A percentile compares a stretch with the other conserved stretches of the same genome.
phyloP scores from a whole-genome alignment of 1,284 basidiomycete genomes.

The Pseudozyma tsukubaensis region DNA sequence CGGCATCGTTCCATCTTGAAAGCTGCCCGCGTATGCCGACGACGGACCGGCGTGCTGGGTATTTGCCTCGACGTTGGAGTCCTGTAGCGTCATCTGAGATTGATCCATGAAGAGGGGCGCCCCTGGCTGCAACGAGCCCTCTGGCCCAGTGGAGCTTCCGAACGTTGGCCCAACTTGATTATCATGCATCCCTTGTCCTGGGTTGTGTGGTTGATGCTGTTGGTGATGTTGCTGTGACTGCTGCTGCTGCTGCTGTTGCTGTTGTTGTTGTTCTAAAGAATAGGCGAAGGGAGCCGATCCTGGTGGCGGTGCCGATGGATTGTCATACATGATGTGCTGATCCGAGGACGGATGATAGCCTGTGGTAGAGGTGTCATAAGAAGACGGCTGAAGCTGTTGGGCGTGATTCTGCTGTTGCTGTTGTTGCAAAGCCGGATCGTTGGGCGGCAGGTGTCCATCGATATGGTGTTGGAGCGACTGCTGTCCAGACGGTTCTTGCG shows the following conservation, averaged over 20 bases:
- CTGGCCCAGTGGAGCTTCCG: too few species aligned
- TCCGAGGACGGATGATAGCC: constrained; percentile 9
- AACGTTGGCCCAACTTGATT: neutral
- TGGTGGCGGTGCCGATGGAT: constrained; percentile 18
- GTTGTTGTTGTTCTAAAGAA: constrained; percentile 20
- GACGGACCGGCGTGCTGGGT: constrained; percentile 2
- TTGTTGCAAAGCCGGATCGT: constrained; percentile 12
- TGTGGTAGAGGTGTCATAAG: constrained; percentile 12
- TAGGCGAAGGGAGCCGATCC: constrained; percentile 16
- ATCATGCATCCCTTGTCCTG: constrained; percentile 2
- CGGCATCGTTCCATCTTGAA: neutral
- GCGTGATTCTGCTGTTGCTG: constrained; percentile 6
- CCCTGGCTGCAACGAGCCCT: too few species aligned
- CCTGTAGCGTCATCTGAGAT: constrained; percentile 7
- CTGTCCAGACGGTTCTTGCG: constrained; percentile 29
- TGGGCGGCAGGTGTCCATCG: constrained; percentile 6
- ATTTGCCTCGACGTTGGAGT: constrained; percentile 2
- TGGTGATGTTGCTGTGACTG: constrained; percentile 8
- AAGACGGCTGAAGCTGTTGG: constrained; percentile 9
- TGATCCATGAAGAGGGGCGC: constrained; percentile 14
- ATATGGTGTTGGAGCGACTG: constrained; percentile 14
- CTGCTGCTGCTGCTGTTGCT: constrained; percentile 9
- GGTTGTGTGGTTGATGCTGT: constrained; percentile 7
- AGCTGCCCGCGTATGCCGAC: constrained; percentile 1
- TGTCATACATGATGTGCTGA: constrained; percentile 14